These are phyloP conservation scores for Mucor circinelloides DNA, from an alignment of 371 early-diverging fungal genomes.

Conservation along the genomic window DNA sequence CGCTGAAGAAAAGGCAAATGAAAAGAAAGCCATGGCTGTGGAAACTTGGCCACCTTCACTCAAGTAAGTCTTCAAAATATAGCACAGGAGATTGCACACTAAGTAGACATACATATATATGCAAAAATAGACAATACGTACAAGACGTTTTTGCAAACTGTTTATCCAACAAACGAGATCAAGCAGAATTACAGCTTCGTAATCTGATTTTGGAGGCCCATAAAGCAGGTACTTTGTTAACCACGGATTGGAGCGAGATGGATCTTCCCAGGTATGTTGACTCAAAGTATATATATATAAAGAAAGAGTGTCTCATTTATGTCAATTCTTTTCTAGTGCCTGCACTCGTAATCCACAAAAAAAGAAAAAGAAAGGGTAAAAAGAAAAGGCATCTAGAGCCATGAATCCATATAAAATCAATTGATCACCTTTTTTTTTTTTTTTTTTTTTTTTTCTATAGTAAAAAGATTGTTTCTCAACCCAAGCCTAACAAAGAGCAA, in stretches of 20 bases:
- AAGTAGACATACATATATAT: background rate
- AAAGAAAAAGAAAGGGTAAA: constrained; percentile 33
- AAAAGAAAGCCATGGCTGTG: constrained; percentile 22
- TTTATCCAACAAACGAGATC: constrained; percentile 50
- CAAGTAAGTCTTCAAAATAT: constrained; percentile 24
- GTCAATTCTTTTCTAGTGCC: constrained; percentile 16
- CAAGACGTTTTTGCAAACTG: constrained; percentile 60
- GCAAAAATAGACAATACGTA: constrained; percentile 62
- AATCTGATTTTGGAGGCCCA: constrained; percentile 58
- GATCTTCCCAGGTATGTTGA: constrained; percentile 59
- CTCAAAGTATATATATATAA: background rate
- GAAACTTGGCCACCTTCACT: constrained; percentile 49
- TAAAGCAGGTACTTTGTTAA: constrained; percentile 51
- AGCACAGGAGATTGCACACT: background rate
- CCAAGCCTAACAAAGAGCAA: constrained; percentile 18
- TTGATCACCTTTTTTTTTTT: too few species aligned
- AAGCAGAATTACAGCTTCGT: constrained; percentile 58
- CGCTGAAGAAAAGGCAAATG: constrained; percentile 4
- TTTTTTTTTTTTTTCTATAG: too few species aligned
- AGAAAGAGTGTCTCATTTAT: background rate
- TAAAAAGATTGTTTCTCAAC: constrained; percentile 9
- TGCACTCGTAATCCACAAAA: constrained; percentile 18
- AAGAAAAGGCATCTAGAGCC: background rate
- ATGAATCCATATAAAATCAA: background rate
- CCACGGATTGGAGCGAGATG: constrained; percentile 71